phyloP scores from a whole-genome alignment of 1,284 basidiomycete species.

The Mrakiaceae sp. region DNA sequence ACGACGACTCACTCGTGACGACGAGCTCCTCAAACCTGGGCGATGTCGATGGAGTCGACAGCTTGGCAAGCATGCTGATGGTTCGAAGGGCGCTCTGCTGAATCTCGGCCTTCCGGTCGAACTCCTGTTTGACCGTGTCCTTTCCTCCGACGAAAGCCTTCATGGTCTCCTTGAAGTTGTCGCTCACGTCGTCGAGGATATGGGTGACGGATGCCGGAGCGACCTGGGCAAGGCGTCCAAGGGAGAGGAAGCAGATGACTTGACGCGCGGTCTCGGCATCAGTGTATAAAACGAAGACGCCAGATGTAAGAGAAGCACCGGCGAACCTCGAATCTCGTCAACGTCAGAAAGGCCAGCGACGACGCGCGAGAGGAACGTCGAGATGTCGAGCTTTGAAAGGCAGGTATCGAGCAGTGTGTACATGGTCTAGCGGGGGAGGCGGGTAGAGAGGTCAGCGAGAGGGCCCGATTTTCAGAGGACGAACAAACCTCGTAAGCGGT shows the following conservation, averaged over 20 bases:
- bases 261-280: neutral
- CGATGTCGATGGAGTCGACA: conserved; percentile 43
- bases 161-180: conserved; percentile 73
- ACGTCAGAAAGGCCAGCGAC: conserved; percentile 76
- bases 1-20: conserved; percentile 21
- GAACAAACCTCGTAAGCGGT: conserved; percentile 65
- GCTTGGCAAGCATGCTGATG: conserved; percentile 67
- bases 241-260: conserved; percentile 87
- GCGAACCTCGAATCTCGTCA: conserved; percentile 72
- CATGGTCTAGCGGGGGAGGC: conserved; percentile 48
- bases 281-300: neutral
- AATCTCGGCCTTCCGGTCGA: conserved; percentile 84
- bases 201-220: conserved; percentile 71
- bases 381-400: conserved; percentile 68
- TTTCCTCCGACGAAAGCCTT: conserved; percentile 50
- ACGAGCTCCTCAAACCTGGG: conserved; percentile 66
- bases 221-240: conserved; percentile 78
- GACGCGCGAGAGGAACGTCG: conserved; percentile 71
- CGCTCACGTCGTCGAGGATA: conserved; percentile 73
- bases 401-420: conserved; percentile 91
- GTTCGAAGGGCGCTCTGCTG: conserved; percentile 79
- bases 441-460: neutral
- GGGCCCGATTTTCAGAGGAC: neutral
- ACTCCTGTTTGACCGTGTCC: conserved; percentile 92
- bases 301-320: neutral